phyloP scores from a whole-genome alignment of 2,329 filamentous ascomycete species.

The Lachnellula willkommii region DNA sequence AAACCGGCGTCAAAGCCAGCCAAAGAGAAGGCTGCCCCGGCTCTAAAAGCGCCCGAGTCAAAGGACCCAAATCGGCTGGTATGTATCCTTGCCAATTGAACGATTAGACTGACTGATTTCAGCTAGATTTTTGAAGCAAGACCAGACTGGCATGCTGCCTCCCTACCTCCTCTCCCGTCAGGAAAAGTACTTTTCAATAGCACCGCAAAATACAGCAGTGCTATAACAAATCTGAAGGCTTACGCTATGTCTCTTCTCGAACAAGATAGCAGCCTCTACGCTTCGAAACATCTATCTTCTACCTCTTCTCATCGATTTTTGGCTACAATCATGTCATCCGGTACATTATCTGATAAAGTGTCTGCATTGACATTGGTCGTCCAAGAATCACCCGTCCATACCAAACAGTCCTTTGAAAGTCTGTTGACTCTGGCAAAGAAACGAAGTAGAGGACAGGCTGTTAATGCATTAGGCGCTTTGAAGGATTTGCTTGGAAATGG shows the following conservation, averaged over 20 bases:
- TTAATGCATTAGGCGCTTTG: conserved; percentile 85
- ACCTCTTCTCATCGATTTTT: conserved; percentile 94
- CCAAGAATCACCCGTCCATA: conserved; percentile 94
- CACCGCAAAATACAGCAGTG: conserved; percentile 42
- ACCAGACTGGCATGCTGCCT: conserved; percentile 62
- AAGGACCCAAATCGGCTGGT: conserved; percentile 31
- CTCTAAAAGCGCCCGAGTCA: conserved; percentile 1
- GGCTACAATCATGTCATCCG: conserved; percentile 92
- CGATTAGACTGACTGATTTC: conserved; percentile 25
- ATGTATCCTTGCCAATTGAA: conserved; percentile 16
- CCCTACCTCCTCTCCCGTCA: conserved; percentile 47
- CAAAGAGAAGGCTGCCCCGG: conserved; percentile 1
- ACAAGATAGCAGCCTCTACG: conserved; percentile 71
- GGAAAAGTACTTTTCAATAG: conserved; percentile 37
- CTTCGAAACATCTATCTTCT: conserved; percentile 62
- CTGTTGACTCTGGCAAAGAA: conserved; percentile 81
- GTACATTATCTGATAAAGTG: conserved; percentile 93
- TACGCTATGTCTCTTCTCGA: conserved; percentile 73
- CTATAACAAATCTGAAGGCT: conserved; percentile 56
- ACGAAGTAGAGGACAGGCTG: conserved; percentile 85
- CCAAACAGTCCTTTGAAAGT: conserved; percentile 80
- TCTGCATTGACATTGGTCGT: conserved; percentile 90
- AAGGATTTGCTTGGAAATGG: conserved; percentile 93
- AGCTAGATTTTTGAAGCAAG: conserved; percentile 53
- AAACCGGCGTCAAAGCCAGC: conserved; percentile 1